phyloP scores from a whole-genome alignment of 2,329 filamentous ascomycete species.

The Alternaria longipes region DNA sequence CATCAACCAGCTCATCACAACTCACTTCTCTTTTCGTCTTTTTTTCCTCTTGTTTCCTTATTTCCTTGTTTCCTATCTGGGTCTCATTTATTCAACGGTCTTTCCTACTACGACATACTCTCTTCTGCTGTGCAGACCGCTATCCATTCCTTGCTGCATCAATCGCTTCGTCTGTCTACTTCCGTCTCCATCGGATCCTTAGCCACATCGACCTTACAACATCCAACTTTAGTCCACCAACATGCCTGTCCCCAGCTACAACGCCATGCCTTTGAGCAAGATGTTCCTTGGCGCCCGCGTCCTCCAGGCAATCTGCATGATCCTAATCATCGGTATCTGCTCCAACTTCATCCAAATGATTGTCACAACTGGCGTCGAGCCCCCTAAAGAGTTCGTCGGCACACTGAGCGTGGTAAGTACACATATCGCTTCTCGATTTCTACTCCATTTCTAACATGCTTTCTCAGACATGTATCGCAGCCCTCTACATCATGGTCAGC shows the following conservation, averaged over 20 bases:
- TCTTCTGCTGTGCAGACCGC: conserved; percentile 51
- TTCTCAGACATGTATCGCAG: conserved; percentile 76
- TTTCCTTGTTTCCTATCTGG: conserved; percentile 47
- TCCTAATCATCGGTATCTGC: conserved; percentile 80
- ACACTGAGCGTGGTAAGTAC: conserved; percentile 79
- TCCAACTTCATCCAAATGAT: conserved; percentile 85
- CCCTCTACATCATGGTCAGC: conserved; percentile 74
- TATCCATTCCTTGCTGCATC: conserved; percentile 40
- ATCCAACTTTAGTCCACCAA: conserved; percentile 39
- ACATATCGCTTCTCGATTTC: neutral
- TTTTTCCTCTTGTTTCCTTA: conserved; percentile 46
- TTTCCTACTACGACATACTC: conserved; percentile 29
- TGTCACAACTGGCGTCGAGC: conserved; percentile 69
- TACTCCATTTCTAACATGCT: conserved; percentile 17
- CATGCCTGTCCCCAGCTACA: conserved; percentile 68
- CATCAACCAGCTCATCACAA: conserved; percentile 43
- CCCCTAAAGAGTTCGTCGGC: conserved; percentile 77
- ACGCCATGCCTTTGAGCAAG: conserved; percentile 73
- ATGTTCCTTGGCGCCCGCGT: conserved; percentile 79
- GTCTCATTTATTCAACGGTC: conserved; percentile 27
- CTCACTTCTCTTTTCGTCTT: conserved; percentile 48
- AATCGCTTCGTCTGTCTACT: conserved; percentile 30
- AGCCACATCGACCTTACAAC: conserved; percentile 23
- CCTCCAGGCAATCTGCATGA: conserved; percentile 75
- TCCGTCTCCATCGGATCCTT: conserved; percentile 28